Percentiles rank a stretch among this genome's conserved stretches.
These are phyloP conservation scores for Emergomyces orientalis DNA, from an alignment of 2,329 filamentous ascomycete species.

Conservation along the genomic window DNA sequence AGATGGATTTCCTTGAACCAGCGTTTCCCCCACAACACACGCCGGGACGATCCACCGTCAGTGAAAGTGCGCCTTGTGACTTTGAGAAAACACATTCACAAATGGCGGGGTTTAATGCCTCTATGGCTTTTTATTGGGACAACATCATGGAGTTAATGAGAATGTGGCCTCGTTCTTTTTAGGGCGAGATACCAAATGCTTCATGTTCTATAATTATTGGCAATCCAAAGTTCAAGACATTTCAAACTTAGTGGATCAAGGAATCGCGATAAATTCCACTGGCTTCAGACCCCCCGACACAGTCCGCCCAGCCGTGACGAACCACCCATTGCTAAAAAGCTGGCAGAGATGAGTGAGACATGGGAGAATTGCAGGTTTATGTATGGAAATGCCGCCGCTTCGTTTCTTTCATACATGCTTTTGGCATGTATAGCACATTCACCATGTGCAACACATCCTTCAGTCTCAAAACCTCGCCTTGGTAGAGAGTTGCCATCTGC, in stretches of 20 bases:
- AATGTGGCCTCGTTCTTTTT: neutral
- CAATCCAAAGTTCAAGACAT: constrained; percentile 34
- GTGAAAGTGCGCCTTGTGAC: constrained; percentile 32
- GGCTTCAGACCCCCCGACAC: constrained; percentile 37
- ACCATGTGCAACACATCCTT: constrained; percentile 14
- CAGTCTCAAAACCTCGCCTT: constrained; percentile 17
- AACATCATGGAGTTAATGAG: neutral
- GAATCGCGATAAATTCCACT: constrained; percentile 29
- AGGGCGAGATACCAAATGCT: constrained; percentile 32
- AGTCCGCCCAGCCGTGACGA: constrained; percentile 34
- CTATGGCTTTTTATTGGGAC: neutral
- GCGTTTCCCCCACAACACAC: constrained; percentile 18
- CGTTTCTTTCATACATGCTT: neutral
- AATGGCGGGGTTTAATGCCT: constrained; percentile 26
- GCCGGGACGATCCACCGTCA: constrained; percentile 27
- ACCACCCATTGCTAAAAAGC: constrained; percentile 42
- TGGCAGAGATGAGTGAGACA: constrained; percentile 36
- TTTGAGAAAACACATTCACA: constrained; percentile 38
- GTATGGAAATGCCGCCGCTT: neutral
- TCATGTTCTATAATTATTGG: constrained; percentile 43
- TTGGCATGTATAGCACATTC: neutral
- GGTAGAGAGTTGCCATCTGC: neutral
- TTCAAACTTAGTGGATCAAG: constrained; percentile 21
- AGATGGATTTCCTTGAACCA: constrained; percentile 10
- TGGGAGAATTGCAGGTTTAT: neutral